Base-by-base conservation (phyloP, 805 yeast genomes). In the Metschnikowia lachancei region DNA sequence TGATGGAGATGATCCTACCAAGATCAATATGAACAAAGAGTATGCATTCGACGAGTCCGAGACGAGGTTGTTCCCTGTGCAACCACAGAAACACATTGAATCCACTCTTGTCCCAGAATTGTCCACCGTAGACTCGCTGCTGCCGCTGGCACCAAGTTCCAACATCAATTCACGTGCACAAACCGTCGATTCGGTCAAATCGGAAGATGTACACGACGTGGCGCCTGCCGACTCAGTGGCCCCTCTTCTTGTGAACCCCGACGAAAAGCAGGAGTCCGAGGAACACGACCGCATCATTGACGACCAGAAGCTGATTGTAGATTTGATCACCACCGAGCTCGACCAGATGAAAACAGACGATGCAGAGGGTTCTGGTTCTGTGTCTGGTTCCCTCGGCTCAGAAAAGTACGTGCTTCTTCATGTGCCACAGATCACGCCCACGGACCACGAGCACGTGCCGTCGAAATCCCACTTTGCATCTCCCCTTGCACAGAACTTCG, bases 21-120 rank as follows among this genome's bases (percentile, higher is more conserved):
- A 67, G 56, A 81, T 83, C 51, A 77, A 84, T 62, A 82, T 85
- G 86, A 81, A 80, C 45, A 75, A 76, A 56, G 83, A 77, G 40
- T 81, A 80, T 52, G 67, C 66, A 24, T 73, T 78, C 54, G 77
- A 71, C 18, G 80, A 69, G 20, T 70, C 66, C n/a, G 83, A 79
- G 45, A 72, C 81, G 0, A 75, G 70, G 16, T 62, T 83, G 28
- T 83, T 85, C 69, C 92, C 92, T 0, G 83, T 85, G 4, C 76
- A 90, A 55, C 87, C 92, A 1, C 72, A 72, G 9, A 74, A 89
- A 63, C 66, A 70, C 10, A 75, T 71, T 28, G 47, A 32, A 26
- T 14, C 46, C n/a, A 30, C 35, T 20, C 41, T 14, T 31, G 50
- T 17, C 35, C 48, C 50, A 2, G 45, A 39, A 8, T 38, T 36